Conservation (phyloP, 495 filamentous ascomycete genomes). For the Daldinia vernicosa region DNA sequence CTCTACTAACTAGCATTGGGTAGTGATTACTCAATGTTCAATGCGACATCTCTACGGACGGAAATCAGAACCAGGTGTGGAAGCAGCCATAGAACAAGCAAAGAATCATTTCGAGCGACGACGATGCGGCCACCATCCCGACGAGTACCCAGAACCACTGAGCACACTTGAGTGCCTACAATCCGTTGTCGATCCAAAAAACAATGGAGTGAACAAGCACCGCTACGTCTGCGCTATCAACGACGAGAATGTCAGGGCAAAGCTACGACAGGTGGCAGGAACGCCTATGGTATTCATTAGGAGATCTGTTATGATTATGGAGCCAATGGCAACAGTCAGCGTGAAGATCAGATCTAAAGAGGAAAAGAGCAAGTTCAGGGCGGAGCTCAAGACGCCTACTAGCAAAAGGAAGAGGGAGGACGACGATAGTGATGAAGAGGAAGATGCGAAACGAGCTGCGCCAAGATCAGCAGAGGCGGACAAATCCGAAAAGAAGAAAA, state of each 20-base stretch:
- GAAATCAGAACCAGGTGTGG: constrained; percentile 63
- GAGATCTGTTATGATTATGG: constrained; percentile 81
- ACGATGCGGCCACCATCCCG: constrained; percentile 87
- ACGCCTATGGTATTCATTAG: constrained; percentile 82
- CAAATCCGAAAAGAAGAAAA: constrained; percentile 64
- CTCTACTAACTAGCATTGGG: constrained; percentile 9
- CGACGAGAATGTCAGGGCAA: constrained; percentile 63
- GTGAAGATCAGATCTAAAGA: constrained; percentile 69
- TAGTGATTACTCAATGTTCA: constrained; percentile 60
- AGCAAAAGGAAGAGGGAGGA: constrained; percentile 63
- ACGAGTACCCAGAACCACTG: constrained; percentile 73
- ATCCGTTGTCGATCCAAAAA: constrained; percentile 78
- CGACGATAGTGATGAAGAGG: constrained; percentile 47
- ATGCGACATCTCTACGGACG: constrained; percentile 76
- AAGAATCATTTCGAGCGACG: constrained; percentile 79
- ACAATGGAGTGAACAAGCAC: constrained; percentile 79
- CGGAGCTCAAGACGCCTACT: constrained; percentile 66
- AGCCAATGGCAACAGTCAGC: constrained; percentile 76
- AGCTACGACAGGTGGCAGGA: constrained; percentile 70
- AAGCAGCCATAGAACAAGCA: constrained; percentile 69
- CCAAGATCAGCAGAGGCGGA: constrained; percentile 13
- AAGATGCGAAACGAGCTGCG: constrained; percentile 39
- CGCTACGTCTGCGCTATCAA: constrained; percentile 89
- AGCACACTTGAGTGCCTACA: constrained; percentile 78
- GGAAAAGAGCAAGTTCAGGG: constrained; percentile 79